Evolutionary conservation across 345 rosid species (phyloP).

Genomic region (Luvunga scandens): DNA sequence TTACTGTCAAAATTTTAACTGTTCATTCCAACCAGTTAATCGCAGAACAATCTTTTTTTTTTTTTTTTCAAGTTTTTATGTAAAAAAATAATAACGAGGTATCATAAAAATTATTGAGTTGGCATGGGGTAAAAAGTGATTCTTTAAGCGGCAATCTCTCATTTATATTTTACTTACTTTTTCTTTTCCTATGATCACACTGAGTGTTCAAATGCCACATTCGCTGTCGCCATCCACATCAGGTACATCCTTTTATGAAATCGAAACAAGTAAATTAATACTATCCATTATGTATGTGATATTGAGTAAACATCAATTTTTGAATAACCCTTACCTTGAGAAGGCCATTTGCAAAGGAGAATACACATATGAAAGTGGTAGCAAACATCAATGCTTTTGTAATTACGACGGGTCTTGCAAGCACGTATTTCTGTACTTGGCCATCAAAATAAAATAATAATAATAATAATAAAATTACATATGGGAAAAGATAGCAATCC

Average conservation of each 20-base stretch:
- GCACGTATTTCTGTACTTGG: constrained; percentile 30
- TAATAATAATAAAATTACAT: no score
- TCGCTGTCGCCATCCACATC: constrained; percentile 35
- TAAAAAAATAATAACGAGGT: no score
- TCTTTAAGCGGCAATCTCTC: no score
- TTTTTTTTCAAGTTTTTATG: no score
- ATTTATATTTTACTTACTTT: constrained; percentile 16
- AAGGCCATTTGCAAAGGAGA: constrained; percentile 27
- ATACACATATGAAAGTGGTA: constrained; percentile 33
- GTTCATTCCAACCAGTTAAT: no score
- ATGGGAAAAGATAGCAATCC: no score
- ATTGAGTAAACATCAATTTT: neutral
- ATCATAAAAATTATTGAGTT: no score
- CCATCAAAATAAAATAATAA: no score
- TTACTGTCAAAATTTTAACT: no score
- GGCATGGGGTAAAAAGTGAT: no score
- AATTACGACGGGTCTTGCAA: constrained; percentile 28
- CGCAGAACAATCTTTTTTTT: no score
- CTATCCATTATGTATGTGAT: no score
- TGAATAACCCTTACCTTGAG: constrained; percentile 21
- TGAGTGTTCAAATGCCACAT: constrained; percentile 27
- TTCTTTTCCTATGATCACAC: constrained; percentile 24
- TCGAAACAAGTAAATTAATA: neutral
- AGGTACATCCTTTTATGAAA: constrained; percentile 31
- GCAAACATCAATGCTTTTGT: constrained; percentile 31